Evolutionary conservation across 2,329 filamentous ascomycete species (phyloP).

Genomic region (Didymella pomorum): DNA sequence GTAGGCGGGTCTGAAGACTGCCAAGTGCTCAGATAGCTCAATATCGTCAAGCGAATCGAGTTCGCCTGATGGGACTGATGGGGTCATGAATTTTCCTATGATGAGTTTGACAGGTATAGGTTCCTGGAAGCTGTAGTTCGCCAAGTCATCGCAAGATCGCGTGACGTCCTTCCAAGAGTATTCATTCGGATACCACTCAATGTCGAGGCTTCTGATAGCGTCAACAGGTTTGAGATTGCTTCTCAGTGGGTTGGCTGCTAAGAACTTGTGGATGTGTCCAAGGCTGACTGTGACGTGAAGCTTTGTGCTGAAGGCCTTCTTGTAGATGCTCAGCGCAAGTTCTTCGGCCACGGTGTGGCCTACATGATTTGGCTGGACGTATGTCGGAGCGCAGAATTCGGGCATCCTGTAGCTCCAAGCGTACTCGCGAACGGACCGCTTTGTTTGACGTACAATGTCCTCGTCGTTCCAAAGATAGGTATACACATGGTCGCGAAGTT

Average conservation of each 20-base stretch:
- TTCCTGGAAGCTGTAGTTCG: background rate
- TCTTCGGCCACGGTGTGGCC: constrained; percentile 14
- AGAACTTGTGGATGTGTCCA: constrained; percentile 14
- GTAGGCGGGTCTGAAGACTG: constrained; percentile 12
- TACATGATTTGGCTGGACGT: constrained; percentile 16
- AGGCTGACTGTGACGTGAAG: constrained; percentile 17
- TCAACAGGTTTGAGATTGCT: constrained; percentile 12
- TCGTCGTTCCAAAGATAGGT: constrained; percentile 18
- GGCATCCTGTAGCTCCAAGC: constrained; percentile 20
- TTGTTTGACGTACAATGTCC: constrained; percentile 19
- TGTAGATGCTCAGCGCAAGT: constrained; percentile 15
- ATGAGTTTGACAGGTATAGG: constrained; percentile 12
- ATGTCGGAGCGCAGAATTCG: constrained; percentile 15
- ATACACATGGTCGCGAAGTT: constrained; percentile 20
- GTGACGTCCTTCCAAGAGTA: constrained; percentile 13
- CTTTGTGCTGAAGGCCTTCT: constrained; percentile 13
- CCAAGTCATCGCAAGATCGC: constrained; percentile 4
- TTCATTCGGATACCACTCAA: constrained; percentile 17
- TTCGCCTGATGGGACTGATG: too few species aligned
- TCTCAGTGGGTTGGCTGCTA: constrained; percentile 13
- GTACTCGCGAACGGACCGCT: constrained; percentile 16
- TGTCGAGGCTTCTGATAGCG: constrained; percentile 7
- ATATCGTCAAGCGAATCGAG: too few species aligned
- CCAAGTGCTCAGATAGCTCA: background rate
- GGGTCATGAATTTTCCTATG: constrained; percentile 2